Base-by-base conservation (phyloP, 164 flowering plant species). In the Stephania yunnanensis region DNA sequence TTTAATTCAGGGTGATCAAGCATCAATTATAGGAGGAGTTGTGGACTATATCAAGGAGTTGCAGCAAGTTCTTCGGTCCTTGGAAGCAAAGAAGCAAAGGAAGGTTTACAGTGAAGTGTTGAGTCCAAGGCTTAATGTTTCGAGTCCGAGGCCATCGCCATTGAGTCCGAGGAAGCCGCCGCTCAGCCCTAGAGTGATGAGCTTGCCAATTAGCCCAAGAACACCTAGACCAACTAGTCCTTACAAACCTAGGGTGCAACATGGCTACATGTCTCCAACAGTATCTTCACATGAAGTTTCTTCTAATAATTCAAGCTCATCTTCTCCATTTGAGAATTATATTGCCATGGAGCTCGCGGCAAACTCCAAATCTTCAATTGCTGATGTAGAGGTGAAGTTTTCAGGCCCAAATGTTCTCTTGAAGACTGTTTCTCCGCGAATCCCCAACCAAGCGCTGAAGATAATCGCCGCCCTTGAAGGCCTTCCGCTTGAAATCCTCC, bases 21-120 rank as follows among this genome's bases (percentile, higher is more conserved):
- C 99, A 65, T 96, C 99, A 0, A 90, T 96, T 55, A 91, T 96
- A 22, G 98, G 93, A 58, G 99, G 99, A 1, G 99, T 94, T 4
- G 92, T 94, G 29, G 90, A 94, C 58, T 96, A 90, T 83, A 92
- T 96, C 79, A 92, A 84, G 67, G 99, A 96, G 76, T 69, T 96
- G 73, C 97, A 96, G 58, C 97, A 94, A 83, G 81, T 93, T 71
- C 85, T 94, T 3, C 97, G 91, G 65, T 87, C 97, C 2, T 88
- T 94, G 0, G 97, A 96, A 67, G 89, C 95, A 45, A 93, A 91
- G 84, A 95, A 93, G 77, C 99, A 92, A 80, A 73, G 98, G 48
- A 94, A 92, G 78, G 86, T 82, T 44, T 92, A 89, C 81, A 87
- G 80, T 71, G 98, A 91, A 81, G 90, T 92, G 2, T 78, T 92